These are phyloP conservation scores for Raphanus raphanistrum DNA, from an alignment of 345 rosid genomes.

Conservation along the genomic window DNA sequence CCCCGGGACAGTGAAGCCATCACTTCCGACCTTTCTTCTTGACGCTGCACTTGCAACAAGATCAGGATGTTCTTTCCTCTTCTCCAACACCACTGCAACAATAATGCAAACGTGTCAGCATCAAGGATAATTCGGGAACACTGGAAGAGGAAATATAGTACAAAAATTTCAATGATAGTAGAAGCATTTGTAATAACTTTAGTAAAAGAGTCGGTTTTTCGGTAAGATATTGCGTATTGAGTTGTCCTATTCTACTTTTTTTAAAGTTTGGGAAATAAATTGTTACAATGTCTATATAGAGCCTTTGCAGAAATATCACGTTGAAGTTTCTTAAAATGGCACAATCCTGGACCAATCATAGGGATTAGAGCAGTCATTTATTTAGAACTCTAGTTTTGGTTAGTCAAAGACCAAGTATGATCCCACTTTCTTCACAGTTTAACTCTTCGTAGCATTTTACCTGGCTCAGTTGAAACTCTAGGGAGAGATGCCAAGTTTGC, in stretches of 20 bases:
- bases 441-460: constrained; percentile 35
- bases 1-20: constrained; percentile 25
- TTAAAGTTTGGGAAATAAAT: background rate
- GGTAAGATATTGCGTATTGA: background rate
- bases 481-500: constrained; percentile 21
- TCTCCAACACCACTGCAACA: constrained; percentile 46
- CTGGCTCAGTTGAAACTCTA: constrained; percentile 36
- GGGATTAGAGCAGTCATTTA: background rate
- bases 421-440: constrained; percentile 1
- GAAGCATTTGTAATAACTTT: constrained; percentile 7
- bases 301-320: constrained; percentile 3
- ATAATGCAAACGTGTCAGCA: constrained; percentile 27
- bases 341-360: background rate
- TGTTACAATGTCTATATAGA: background rate
- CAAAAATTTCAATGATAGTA: constrained; percentile 7
- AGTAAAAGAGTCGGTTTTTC: background rate
- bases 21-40: constrained; percentile 40
- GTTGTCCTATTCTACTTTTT: background rate
- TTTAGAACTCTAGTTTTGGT: background rate
- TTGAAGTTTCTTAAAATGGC: constrained; percentile 1
- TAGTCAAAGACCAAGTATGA: background rate
- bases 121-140: background rate
- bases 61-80: constrained; percentile 58
- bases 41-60: constrained; percentile 35
- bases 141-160: constrained; percentile 2